phyloP scores from a whole-genome alignment of 2,329 filamentous ascomycete genomes.

The Metarhizium guizhouense region DNA sequence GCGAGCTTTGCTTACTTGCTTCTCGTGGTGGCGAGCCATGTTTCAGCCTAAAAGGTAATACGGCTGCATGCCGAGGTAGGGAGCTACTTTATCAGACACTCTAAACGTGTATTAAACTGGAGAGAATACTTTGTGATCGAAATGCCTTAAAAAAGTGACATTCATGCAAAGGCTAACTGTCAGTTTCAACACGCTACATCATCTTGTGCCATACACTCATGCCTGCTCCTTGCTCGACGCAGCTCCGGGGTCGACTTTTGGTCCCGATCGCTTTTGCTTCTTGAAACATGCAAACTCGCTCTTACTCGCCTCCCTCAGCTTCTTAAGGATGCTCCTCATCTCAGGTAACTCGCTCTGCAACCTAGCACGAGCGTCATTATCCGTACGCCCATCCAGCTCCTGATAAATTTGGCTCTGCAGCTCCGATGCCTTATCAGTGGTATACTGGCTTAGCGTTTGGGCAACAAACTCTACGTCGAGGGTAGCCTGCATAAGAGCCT shows the following conservation, averaged over 20 bases:
- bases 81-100: too few relatives aligned
- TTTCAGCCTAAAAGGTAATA: background rate
- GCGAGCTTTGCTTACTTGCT: background rate
- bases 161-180: background rate
- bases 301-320: constrained; percentile 68
- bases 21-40: background rate
- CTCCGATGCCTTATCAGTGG: constrained; percentile 70
- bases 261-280: constrained; percentile 44
- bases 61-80: too few relatives aligned
- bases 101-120: too few relatives aligned
- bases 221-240: background rate
- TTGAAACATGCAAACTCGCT: constrained; percentile 84
- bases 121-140: too few relatives aligned
- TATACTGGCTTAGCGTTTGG: constrained; percentile 85
- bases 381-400: constrained; percentile 79
- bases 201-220: background rate
- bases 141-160: background rate
- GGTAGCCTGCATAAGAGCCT: constrained; percentile 90
- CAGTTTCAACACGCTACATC: background rate
- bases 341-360: constrained; percentile 83
- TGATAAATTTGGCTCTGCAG: constrained; percentile 87
- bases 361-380: constrained; percentile 70
- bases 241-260: constrained; percentile 20
- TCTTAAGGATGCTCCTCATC: constrained; percentile 82
- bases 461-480: constrained; percentile 95